Base-by-base conservation (phyloP, 2,329 filamentous ascomycete species). In the Colletotrichum simmondsii region DNA sequence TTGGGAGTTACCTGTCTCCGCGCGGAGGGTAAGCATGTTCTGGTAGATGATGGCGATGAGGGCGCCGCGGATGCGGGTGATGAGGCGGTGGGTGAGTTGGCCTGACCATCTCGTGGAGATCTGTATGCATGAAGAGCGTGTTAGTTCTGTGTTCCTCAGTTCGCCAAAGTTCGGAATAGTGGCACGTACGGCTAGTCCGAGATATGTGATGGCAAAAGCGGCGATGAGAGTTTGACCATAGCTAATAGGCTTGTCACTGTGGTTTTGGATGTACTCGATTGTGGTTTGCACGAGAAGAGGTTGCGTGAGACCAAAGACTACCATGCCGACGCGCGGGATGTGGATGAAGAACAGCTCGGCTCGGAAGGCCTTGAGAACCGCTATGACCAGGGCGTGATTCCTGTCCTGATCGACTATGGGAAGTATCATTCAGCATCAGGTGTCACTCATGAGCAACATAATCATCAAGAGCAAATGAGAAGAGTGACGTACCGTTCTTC, bases 301-400 rank as follows among this genome's bases (percentile, higher is more conserved):
- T 35, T 87, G 86, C 4, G 82, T 79, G 60, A 86, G 85, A 10
- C 76, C 81, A 75, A 87, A 85, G 5, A 77, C 85, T 1, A 80
- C 76, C 53, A 77, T 78, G 1, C 75, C 76, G 32, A 81, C n/a
- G 2, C 80, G 77, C 0, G 80, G 79, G 4, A 79, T 70, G 10
- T 76, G 71, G n/a, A 80, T 80, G 5, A 76, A 63, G 1, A 79
- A 49, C 1, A 87, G 42, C 7, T 72, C 65, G 19, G 28, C 19
- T 10, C 12, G 57, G n/a, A 68, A 72, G 0, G 65, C 42, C 1
- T 62, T 68, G 2, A 72, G 10, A 8, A 68, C 65, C 1, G 69
- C 53, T 0, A 72, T 0, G 0, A 19, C 37, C 2, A 72, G 58
- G 4, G 69, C 57, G 24, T 72, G 65, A 5, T 24, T n/a, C 4